Evolutionary conservation across 1,284 basidiomycete species (phyloP).

Genomic region (Boletus semigastroideus): DNA sequence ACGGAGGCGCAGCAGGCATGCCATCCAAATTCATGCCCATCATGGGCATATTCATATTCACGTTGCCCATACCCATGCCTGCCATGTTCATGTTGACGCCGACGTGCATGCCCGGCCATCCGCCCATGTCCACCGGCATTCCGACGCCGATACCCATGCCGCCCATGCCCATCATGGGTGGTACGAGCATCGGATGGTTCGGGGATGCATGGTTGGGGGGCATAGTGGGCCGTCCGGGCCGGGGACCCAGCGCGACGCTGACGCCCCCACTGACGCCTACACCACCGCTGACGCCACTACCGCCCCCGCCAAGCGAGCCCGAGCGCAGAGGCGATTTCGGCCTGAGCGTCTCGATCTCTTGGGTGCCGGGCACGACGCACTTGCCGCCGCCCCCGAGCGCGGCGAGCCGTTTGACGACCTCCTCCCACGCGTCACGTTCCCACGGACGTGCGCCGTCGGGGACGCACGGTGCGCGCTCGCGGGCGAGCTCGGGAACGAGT

Average conservation of each 20-base stretch:
- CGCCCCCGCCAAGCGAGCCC: slow-evolving; percentile 32
- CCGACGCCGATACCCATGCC: slow-evolving; percentile 29
- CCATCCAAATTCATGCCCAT: slow-evolving; percentile 49
- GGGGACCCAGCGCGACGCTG: slow-evolving; percentile 20
- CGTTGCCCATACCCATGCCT: slow-evolving; percentile 32
- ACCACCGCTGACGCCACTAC: slow-evolving; percentile 25
- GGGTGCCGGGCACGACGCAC: slow-evolving; percentile 65
- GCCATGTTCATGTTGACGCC: slow-evolving; percentile 34
- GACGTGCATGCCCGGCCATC: slow-evolving; percentile 30
- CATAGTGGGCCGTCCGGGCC: slow-evolving; percentile 20
- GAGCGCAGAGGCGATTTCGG: slow-evolving; percentile 80
- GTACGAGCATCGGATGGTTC: slow-evolving; percentile 46
- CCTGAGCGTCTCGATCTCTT: slow-evolving; percentile 83
- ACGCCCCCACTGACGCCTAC: slow-evolving; percentile 27
- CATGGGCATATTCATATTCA: slow-evolving; percentile 34
- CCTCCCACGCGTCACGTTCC: slow-evolving; percentile 60
- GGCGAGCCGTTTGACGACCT: slow-evolving; percentile 50
- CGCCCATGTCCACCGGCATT: slow-evolving; percentile 34
- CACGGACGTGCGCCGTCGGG: slow-evolving; percentile 47
- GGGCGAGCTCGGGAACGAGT: slow-evolving; percentile 38
- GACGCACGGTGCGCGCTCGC: slow-evolving; percentile 44
- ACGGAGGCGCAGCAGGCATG: slow-evolving; percentile 14
- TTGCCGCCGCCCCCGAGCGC: slow-evolving; percentile 50
- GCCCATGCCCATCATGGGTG: slow-evolving; percentile 46
- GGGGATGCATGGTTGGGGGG: slow-evolving; percentile 22